Base-by-base conservation (phyloP, 345 rosid species). In the Gossypium ekmanianum region DNA sequence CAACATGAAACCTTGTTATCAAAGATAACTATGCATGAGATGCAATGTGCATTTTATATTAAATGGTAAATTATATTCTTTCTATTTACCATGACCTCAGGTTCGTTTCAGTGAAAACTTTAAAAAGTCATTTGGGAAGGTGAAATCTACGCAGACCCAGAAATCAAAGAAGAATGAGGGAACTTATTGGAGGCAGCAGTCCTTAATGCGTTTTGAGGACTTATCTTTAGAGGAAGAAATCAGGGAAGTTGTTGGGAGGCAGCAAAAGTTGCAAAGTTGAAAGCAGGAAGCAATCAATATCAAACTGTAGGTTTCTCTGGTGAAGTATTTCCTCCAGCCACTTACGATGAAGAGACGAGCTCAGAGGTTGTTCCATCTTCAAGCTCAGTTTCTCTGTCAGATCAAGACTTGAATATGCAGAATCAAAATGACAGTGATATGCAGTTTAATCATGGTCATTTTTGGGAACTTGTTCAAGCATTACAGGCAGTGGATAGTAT, bases 181-280 rank as follows among this genome's bases (percentile, higher is more conserved):
- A 34, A 34, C 41, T 34, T 34, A 5, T 34, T 34, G 41, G 41
- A 34, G 41, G 41, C 41, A 5, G 41, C 74, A 57, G 59, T 56
- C 74, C 18, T 59, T 79, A 13, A 75, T 55, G 1, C 76, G 83
- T 74, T 79, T 81, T 44, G 81, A 81, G 18, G 88, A 34, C 39
- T 34, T 4, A 4, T 0, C 39, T 34, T 34, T 34, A 34, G 39
- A 83, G 76, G 84, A 76, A 79, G 83, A 81, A 57, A 57, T 63
- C 44, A 5, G 83, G 81, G 24, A 78, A 85, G 73, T 85, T 78
- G 66, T 14, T 56, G 57, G 57, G 84, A 80, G 62, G 88, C 81
- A 44, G 84, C 79, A 59, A 64, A 61, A 16, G 67, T 80, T 68
- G 85, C 83, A 59, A 85, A 76, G 78, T 50, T 56, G 68, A 85